Evolutionary conservation across 1,284 basidiomycete genomes (phyloP).

Genomic region (Veloboletus limbatus): DNA sequence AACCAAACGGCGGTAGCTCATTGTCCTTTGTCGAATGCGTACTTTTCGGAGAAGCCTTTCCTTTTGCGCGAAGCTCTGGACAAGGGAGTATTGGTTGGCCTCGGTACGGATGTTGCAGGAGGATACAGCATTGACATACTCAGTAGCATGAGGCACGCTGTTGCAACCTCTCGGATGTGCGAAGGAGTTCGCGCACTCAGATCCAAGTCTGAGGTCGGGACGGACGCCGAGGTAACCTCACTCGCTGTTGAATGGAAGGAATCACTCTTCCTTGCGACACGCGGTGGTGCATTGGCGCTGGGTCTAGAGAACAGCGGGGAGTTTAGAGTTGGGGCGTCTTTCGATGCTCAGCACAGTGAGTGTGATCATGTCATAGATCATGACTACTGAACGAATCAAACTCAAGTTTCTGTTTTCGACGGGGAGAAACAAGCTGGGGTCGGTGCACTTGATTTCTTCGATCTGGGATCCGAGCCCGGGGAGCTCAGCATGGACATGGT

Average conservation of each 20-base stretch:
- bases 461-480: constrained; percentile 35
- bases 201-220: constrained; percentile 1
- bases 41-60: constrained; percentile 77
- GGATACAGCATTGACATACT: constrained; percentile 79
- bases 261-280: constrained; percentile 73
- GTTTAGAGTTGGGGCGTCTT: constrained; percentile 67
- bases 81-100: constrained; percentile 62
- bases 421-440: constrained; percentile 62
- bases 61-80: constrained; percentile 71
- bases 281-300: constrained; percentile 70
- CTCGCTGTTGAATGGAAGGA: constrained; percentile 76
- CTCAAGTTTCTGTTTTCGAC: constrained; percentile 50
- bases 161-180: constrained; percentile 68
- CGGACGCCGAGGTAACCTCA: constrained; percentile 13
- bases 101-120: constrained; percentile 83
- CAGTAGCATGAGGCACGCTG: constrained; percentile 74
- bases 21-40: constrained; percentile 83
- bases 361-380: constrained; percentile 8
- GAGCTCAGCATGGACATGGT: constrained; percentile 53
- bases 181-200: constrained; percentile 50
- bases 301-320: constrained; percentile 50
- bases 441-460: constrained; percentile 69
- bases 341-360: constrained; percentile 81
- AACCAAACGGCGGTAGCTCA: constrained; percentile 70
- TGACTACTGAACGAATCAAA: background rate